A percentile compares a stretch with the other conserved stretches of the same genome.
phyloP scores from a whole-genome alignment of 495 filamentous ascomycete species.

The Pyronema omphalodes region DNA sequence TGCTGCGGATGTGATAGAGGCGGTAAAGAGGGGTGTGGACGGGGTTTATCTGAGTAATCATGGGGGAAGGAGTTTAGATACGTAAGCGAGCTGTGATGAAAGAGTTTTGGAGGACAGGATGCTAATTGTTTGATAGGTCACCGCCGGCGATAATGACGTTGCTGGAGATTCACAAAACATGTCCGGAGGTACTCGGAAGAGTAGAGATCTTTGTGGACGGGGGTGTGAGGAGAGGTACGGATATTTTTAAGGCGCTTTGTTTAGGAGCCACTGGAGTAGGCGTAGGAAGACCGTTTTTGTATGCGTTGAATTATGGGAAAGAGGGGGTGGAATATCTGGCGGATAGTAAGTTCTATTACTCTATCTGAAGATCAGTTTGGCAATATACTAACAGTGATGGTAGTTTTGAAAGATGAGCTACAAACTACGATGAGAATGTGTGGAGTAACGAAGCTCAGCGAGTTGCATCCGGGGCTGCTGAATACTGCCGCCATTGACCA shows the following conservation, averaged over 20 bases:
- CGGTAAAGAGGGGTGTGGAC: constrained; percentile 36
- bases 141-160: constrained; percentile 43
- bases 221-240: constrained; percentile 42
- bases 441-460: constrained; percentile 51
- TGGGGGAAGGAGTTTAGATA: constrained; percentile 51
- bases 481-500: constrained; percentile 31
- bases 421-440: constrained; percentile 63
- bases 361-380: no score
- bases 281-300: constrained; percentile 45
- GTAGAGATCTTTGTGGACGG: constrained; percentile 53
- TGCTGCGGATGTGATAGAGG: constrained; percentile 39
- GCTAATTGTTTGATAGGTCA: constrained; percentile 3
- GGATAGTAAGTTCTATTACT: neutral
- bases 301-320: constrained; percentile 31
- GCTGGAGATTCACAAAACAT: constrained; percentile 43
- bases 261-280: constrained; percentile 46
- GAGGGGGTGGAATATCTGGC: constrained; percentile 27
- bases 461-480: constrained; percentile 49
- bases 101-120: constrained; percentile 4
- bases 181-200: constrained; percentile 39
- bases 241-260: constrained; percentile 52
- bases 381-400: no score
- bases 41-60: constrained; percentile 50
- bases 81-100: constrained; percentile 13
- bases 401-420: constrained; percentile 55